Evolutionary conservation across 1,284 basidiomycete genomes (phyloP), one percentile per base, ranked within the genome.

Genomic region (Trichosporon ovoides): DNA sequence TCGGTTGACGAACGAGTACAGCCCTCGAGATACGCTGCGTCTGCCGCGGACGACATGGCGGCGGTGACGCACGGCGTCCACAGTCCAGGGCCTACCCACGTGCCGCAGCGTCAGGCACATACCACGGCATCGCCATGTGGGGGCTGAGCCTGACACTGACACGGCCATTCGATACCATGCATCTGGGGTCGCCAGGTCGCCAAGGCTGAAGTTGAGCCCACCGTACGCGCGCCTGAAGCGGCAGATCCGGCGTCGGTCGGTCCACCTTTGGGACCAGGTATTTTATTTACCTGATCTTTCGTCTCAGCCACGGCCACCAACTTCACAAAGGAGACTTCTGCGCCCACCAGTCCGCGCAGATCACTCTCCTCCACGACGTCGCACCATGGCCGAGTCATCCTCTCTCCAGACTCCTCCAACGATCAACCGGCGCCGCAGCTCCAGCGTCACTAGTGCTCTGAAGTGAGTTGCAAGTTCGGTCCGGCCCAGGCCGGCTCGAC

Each of bases 361-460:
- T 31, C 28, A 5, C 9, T 31, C 4, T 31, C 28, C 28, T 9
- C 9, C 28, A 4, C 28, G 28, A 31, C 28, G n/a, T 11, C 20
- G 11, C 16, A 28, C 24, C 22, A 48, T 48, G 43, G 43, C 43
- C 43, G 43, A 48, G 22, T 48, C 36, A 6, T 14, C 22, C 28
- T 55, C 43, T 11, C 43, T 48, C 43, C 28, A 48, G 43, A 22
- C 43, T 28, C 24, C 50, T 4, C 16, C 38, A 5, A 53, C 61
- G 11, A 31, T 50, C 7, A 64, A 52, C 38, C 55, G 70, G 37
- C 59, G 66, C n/a, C 65, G 71, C 34, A 70, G 67, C 53, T 70
- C 69, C 6, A 73, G 70, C 46, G 68, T 72, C 22, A 71, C 71
- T 4, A 65, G 57, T 19, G 71, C 71, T 4, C 64, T 75, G 36